phyloP scores from a whole-genome alignment of 2,329 filamentous ascomycete genomes.

The Aspergillus bombycis region DNA sequence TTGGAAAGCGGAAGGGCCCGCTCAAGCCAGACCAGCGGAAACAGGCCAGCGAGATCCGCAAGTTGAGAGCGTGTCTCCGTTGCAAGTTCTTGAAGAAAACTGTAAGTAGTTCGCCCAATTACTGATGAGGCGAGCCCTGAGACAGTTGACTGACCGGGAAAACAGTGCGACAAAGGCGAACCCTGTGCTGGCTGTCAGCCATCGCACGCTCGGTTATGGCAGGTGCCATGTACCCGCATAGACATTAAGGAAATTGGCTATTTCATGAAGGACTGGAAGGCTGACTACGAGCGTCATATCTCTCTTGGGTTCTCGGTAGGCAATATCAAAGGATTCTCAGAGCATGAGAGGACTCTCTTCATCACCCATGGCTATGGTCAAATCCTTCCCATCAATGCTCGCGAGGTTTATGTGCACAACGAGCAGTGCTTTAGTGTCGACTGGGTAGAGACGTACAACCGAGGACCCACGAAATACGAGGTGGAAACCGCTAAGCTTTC shows the following conservation, averaged over 20 bases:
- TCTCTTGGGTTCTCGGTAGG: conserved; percentile 85
- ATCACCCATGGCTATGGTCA: conserved; percentile 97
- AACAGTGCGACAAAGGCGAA: conserved; percentile 86
- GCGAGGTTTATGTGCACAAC: conserved; percentile 89
- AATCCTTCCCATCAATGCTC: conserved; percentile 87
- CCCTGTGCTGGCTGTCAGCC: conserved; percentile 94
- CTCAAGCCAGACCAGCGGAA: conserved; percentile 91
- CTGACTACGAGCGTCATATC: conserved; percentile 90
- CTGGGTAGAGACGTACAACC: conserved; percentile 83
- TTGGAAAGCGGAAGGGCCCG: conserved; percentile 86
- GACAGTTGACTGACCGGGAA: background rate
- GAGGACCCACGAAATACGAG: conserved; percentile 79
- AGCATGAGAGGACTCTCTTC: conserved; percentile 71
- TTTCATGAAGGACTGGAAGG: conserved; percentile 99
- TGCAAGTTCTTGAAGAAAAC: conserved; percentile 99
- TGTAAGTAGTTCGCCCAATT: conserved; percentile 28
- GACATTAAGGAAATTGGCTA: conserved; percentile 98
- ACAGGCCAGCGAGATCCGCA: conserved; percentile 95
- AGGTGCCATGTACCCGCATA: conserved; percentile 95
- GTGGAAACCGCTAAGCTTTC: conserved; percentile 86
- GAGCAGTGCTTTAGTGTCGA: conserved; percentile 91
- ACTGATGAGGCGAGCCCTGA: background rate
- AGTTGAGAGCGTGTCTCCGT: conserved; percentile 86
- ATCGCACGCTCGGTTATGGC: conserved; percentile 92
- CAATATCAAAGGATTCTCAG: conserved; percentile 85